phyloP scores from a whole-genome alignment of 805 yeast genomes.

The Pichia scutulata region DNA sequence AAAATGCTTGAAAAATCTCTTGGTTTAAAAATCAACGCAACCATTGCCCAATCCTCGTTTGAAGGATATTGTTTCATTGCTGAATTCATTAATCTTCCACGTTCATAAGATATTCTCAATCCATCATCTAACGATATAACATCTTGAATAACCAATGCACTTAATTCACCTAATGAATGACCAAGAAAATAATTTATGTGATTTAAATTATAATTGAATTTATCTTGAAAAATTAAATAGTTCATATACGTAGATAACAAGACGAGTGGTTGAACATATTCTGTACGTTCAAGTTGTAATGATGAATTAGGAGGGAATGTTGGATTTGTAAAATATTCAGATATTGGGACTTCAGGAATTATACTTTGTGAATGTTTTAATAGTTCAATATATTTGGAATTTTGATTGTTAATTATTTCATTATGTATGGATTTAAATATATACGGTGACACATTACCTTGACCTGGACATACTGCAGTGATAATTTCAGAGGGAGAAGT shows the following conservation, averaged over 20 bases:
- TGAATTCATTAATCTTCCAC: conserved; percentile 30
- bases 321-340: conserved; percentile 12
- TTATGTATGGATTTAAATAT: conserved; percentile 9
- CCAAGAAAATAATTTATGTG: conserved; percentile 24
- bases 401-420: conserved; percentile 2
- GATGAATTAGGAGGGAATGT: not conserved
- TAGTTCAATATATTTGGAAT: not conserved
- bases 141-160: conserved; percentile 24
- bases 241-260: conserved; percentile 19
- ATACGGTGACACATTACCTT: conserved; percentile 19
- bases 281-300: conserved; percentile 4
- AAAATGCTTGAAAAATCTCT: conserved; percentile 16
- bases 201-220: conserved; percentile 14
- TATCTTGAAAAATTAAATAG: conserved; percentile 12
- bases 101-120: conserved; percentile 17
- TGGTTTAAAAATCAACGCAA: conserved; percentile 25
- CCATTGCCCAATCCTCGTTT: conserved; percentile 29
- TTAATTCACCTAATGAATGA: conserved; percentile 31
- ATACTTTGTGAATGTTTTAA: not conserved
- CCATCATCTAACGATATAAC: conserved; percentile 21
- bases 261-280: conserved; percentile 13
- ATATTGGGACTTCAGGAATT: conserved; percentile 11
- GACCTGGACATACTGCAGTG: conserved; percentile 26
- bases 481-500: not conserved
- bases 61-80: conserved; percentile 7